Evolutionary conservation across 164 flowering plant genomes (phyloP).

Genomic region (Piper betle): DNA sequence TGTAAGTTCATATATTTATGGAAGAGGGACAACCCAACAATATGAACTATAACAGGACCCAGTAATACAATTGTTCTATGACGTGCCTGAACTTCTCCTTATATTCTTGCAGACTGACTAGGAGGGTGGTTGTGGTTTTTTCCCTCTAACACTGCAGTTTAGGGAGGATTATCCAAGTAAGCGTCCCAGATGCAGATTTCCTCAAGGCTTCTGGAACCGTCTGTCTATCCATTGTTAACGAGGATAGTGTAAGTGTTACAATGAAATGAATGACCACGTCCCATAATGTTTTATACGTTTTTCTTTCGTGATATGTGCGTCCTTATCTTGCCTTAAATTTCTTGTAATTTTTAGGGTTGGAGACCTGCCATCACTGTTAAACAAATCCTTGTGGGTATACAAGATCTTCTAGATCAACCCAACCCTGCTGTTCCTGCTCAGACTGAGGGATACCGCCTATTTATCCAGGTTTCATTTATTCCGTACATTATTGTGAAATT

Average conservation of each 20-base stretch:
- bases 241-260: conserved; percentile 67
- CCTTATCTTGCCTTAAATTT: conserved; percentile 2
- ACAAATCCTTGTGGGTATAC: conserved; percentile 86
- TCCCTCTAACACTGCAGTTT: conserved; percentile 63
- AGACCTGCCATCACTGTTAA: conserved; percentile 97
- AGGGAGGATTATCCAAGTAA: conserved; percentile 95
- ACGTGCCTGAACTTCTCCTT: neutral
- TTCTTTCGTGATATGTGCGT: neutral
- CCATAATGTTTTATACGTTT: neutral
- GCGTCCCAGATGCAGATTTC: conserved; percentile 95
- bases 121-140: conserved; percentile 91
- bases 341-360: conserved; percentile 50
- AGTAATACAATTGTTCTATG: no score
- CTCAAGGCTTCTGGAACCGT: conserved; percentile 95
- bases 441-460: conserved; percentile 89
- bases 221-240: conserved; percentile 87
- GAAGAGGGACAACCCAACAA: no score
- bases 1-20: no score
- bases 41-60: no score
- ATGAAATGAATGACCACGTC: neutral
- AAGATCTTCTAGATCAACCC: conserved; percentile 83
- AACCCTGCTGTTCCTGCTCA: conserved; percentile 94
- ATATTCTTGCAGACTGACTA: conserved; percentile 74
- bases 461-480: conserved; percentile 49
- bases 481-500: neutral